These are phyloP conservation scores for Tephrocybe rancida DNA, from an alignment of 768 basidiomycete species.

Conservation along the genomic window DNA sequence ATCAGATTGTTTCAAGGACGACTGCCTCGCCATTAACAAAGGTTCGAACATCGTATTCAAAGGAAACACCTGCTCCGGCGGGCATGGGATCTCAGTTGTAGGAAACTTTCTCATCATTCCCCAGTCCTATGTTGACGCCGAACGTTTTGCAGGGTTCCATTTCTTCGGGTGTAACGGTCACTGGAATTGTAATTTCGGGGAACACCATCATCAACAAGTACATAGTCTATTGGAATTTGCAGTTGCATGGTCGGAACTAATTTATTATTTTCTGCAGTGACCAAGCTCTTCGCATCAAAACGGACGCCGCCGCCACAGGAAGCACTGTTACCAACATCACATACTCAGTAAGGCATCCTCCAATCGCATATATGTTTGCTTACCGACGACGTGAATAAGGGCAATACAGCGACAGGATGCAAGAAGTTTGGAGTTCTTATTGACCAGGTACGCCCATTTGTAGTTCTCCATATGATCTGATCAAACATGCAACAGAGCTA, in stretches of 20 bases:
- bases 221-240: conserved; percentile 1
- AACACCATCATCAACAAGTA: conserved; percentile 63
- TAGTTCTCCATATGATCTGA: background rate
- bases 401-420: conserved; percentile 54
- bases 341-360: conserved; percentile 39
- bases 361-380: background rate
- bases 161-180: conserved; percentile 44
- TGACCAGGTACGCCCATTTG: conserved; percentile 44
- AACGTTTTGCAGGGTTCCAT: conserved; percentile 54
- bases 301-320: conserved; percentile 41
- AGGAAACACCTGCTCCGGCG: conserved; percentile 55
- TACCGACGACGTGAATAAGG: conserved; percentile 26
- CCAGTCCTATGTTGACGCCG: conserved; percentile 32
- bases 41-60: conserved; percentile 48
- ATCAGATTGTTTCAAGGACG: conserved; percentile 41
- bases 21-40: conserved; percentile 59
- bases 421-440: conserved; percentile 59
- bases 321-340: conserved; percentile 52
- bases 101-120: conserved; percentile 29
- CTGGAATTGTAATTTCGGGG: conserved; percentile 45
- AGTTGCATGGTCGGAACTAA: background rate
- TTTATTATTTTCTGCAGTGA: conserved; percentile 29
- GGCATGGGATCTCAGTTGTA: conserved; percentile 71
- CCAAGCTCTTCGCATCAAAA: conserved; percentile 68
- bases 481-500: conserved; percentile 47